Base-by-base conservation (phyloP, 1,139 yeast genomes). In the Candida sp. region DNA sequence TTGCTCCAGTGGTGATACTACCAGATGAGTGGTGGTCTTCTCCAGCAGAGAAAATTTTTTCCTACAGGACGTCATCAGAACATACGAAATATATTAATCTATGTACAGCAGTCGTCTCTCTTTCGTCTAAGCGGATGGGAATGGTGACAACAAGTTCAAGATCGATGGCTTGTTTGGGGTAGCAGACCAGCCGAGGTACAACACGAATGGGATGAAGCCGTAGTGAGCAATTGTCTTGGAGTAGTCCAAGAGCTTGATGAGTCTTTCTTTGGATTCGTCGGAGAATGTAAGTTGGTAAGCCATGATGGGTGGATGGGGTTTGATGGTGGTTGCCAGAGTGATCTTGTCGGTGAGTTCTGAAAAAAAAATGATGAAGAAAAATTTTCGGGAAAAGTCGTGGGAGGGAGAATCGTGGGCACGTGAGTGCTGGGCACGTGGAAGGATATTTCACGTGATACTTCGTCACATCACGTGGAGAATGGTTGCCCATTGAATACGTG, bases 171-270 rank as follows among this genome's bases (percentile, higher is more conserved):
- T 90, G 71, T 88, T 89, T 53, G 91, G 81, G 57, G 96, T 85
- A 61, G 90, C 85, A 55, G 90, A 78, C 97, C 97, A 93, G 42
- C 97, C 98, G 66, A 94, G 78, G 78, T 94, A 94, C 65, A 94
- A 79, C 58, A 94, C 88, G 67, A 94, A 89, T 54, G 99, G 99
- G 63, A 94, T 88, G 90, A 96, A 94, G 42, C 98, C 98, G 72
- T 92, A 94, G 75, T 94, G 98, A 54, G 94, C 90, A 65, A 90
- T 81, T 51, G 90, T 88, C 71, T 91, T 90, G 59, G 97, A 87
- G 63, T 91, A 80, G 63, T 90, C 96, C 63, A 92, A 77, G 58
- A 92, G 76, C 71, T 87, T 90, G 70, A 86, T 73, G 70, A 94
- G 83, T 75, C 98, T 91, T 77, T 94, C 99, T 82, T 87, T 85